A percentile compares a stretch with the other conserved stretches of the same genome.
Evolutionary conservation across 2,329 filamentous ascomycete genomes (phyloP).

Genomic region (Colletotrichum magnum): DNA sequence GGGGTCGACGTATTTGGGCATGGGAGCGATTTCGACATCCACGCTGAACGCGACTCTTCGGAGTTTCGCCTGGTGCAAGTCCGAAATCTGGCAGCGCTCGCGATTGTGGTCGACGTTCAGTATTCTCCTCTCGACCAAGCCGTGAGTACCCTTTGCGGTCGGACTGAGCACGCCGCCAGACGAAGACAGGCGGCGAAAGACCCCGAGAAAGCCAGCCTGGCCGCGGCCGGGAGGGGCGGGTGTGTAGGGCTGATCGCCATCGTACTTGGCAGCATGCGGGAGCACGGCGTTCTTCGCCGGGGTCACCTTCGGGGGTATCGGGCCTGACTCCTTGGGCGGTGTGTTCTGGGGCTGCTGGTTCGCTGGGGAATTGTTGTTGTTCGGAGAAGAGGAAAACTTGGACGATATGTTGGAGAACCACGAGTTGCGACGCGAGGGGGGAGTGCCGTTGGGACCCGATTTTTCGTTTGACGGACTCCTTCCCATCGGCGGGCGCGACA

Average conservation of each 20-base stretch:
- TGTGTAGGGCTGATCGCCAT: constrained; percentile 77
- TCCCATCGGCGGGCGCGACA: constrained; percentile 48
- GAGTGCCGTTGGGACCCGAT: constrained; percentile 47
- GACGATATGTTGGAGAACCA: constrained; percentile 96
- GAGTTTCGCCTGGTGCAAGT: constrained; percentile 85
- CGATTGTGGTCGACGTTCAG: constrained; percentile 88
- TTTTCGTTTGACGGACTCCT: constrained; percentile 52
- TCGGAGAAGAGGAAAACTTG: constrained; percentile 81
- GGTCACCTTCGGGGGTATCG: constrained; percentile 59
- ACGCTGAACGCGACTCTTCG: constrained; percentile 95
- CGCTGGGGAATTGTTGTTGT: constrained; percentile 51
- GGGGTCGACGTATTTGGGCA: constrained; percentile 81
- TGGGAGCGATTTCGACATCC: constrained; percentile 95
- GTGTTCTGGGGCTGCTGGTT: constrained; percentile 51
- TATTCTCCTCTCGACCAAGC: constrained; percentile 82
- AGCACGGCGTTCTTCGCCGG: constrained; percentile 72
- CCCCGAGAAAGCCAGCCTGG: constrained; percentile 82
- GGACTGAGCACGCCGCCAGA: constrained; percentile 67
- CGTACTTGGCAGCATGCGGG: constrained; percentile 67
- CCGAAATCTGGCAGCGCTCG: constrained; percentile 83
- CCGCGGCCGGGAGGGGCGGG: constrained; percentile 80
- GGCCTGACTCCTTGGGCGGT: constrained; percentile 50
- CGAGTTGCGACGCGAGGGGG: constrained; percentile 75
- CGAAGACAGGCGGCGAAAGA: constrained; percentile 86
- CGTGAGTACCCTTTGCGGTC: constrained; percentile 66